These are phyloP conservation scores for Ophiostoma sp. DNA, from an alignment of 2,329 filamentous ascomycete species.

Conservation along the genomic window DNA sequence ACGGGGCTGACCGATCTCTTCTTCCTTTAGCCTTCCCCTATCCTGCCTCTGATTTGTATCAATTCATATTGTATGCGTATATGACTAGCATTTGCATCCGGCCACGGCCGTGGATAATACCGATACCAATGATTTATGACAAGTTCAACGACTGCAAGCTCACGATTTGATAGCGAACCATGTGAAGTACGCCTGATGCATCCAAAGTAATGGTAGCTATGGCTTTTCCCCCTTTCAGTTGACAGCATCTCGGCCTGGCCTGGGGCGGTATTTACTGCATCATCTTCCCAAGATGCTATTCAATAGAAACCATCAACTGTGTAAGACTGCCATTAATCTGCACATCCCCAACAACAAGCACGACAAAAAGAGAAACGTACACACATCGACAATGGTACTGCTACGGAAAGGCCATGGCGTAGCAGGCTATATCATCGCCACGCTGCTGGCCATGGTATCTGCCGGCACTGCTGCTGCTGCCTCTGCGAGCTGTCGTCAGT, in stretches of 20 bases:
- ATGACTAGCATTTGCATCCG: slow-evolving; percentile 21
- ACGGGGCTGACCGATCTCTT: neutral
- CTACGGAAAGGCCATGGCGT: neutral
- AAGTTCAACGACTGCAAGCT: neutral
- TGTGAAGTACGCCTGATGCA: too few relatives aligned
- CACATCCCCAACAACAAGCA: neutral
- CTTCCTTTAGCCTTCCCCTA: neutral
- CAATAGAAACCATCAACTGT: too few relatives aligned
- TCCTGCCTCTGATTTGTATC: neutral
- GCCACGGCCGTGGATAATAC: slow-evolving; percentile 10
- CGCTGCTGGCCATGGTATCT: neutral
- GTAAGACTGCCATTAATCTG: too few relatives aligned
- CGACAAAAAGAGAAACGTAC: neutral
- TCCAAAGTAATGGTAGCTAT: too few relatives aligned
- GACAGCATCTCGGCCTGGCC: too few relatives aligned
- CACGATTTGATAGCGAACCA: too few relatives aligned
- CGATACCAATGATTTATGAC: neutral
- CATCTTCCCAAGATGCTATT: too few relatives aligned
- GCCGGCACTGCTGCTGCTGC: neutral
- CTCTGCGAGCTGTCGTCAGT: neutral
- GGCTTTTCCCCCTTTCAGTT: too few relatives aligned
- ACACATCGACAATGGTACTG: neutral
- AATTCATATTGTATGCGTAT: neutral
- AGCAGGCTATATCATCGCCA: neutral
- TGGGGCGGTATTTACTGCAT: too few relatives aligned